Evolutionary conservation across 495 filamentous ascomycete genomes (phyloP), one percentile per base, ranked within the genome.

Genomic region (Ascobolus immersus): DNA sequence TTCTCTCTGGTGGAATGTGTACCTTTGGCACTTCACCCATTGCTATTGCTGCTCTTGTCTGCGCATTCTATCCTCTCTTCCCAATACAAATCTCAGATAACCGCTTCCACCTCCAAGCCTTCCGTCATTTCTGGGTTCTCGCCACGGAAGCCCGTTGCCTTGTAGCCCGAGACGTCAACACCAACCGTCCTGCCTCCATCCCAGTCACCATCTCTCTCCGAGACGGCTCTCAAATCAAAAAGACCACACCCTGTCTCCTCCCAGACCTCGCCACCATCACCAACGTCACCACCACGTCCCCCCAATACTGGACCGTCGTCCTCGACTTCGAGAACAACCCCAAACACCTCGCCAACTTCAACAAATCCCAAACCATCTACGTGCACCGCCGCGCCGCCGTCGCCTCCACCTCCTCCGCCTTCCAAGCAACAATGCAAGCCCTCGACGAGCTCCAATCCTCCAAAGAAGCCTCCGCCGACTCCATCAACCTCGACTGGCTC

Each of bases 51-150:
- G 66, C 77, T 1, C 61, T 99, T 5, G 62, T 99, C 12, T 77
- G 82, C 34, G 74, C 86, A 2, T 86, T 99, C 49, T 94, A 94
- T 44, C 86, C 86, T 0, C 61, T 93, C 15, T 94, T 84, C 51
- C 86, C 86, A 2, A 69, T 68, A 18, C 70, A 69, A 3, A 74
- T 92, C 3, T 70, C 86, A 32, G 86, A 94, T 56, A 93, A 92
- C 47, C 76, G 73, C 46, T 79, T 76, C 17, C 86, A 99, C 40
- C 62, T 94, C 3, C 86, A 99, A 60, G 86, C 86, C 5, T 90
- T 94, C 60, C 73, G 89, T 2, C 86, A 99, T 52, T 71, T 99
- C 47, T 99, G 86, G 86, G 81, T 90, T 10, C 62, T 99, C 7
- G 86, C 89, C 4, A 72, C 79, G 5, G 86, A 94, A 39, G 67